These are phyloP conservation scores for Cryphonectria parasitica DNA, from an alignment of 2,329 filamentous ascomycete species.

Conservation along the genomic window DNA sequence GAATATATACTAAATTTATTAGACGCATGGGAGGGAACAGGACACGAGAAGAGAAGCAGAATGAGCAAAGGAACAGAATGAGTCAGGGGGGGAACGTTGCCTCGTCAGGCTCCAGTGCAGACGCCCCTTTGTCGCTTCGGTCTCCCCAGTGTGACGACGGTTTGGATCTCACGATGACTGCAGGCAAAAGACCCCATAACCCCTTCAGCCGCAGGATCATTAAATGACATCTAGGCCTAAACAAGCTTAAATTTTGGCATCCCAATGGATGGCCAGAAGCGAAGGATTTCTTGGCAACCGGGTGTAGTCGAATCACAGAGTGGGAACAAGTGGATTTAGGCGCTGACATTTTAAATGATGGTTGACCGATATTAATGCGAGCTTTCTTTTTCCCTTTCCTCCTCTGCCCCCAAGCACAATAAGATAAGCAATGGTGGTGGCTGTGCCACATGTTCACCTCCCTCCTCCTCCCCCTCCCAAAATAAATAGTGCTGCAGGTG, in stretches of 20 bases:
- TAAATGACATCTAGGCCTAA: constrained; percentile 2
- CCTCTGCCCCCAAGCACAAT: not conserved
- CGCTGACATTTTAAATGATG: not conserved
- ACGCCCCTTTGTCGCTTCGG: not conserved
- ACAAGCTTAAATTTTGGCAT: constrained; percentile 6
- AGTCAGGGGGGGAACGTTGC: not conserved
- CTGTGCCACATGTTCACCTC: not conserved
- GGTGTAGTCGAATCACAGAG: not conserved
- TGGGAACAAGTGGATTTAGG: not conserved
- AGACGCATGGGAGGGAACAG: not conserved
- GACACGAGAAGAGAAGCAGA: not conserved
- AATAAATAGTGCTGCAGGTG: not conserved
- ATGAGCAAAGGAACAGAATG: not conserved
- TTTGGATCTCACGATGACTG: not conserved
- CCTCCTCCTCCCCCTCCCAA: no score
- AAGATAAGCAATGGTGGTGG: not conserved
- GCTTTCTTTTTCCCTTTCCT: not conserved
- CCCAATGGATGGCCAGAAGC: not conserved
- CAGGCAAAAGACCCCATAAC: not conserved
- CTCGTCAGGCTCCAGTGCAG: not conserved
- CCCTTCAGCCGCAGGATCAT: constrained; percentile 10
- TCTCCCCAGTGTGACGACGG: not conserved
- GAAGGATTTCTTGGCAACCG: constrained; percentile 9
- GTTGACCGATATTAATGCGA: not conserved
- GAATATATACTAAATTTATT: not conserved